Percentiles rank a stretch among this genome's conserved stretches.
Evolutionary conservation across 768 basidiomycete species (phyloP).

Genomic region (Xerocomus brunneocitrinus): DNA sequence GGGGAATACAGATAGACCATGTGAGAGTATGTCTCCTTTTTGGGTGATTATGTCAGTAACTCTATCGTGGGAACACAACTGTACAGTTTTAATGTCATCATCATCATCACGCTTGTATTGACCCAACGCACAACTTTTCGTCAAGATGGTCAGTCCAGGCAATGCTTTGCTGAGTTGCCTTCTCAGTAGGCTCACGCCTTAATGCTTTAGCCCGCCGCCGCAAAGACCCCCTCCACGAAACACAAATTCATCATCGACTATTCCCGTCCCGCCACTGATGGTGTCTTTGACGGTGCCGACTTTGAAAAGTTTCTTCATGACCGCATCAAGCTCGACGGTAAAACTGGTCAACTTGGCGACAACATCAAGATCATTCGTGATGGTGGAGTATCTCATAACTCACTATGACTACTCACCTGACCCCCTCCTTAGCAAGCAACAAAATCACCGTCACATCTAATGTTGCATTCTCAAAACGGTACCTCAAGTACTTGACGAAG

Average conservation of each 20-base stretch:
- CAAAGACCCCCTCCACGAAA: slow-evolving; percentile 52
- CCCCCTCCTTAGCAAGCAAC: slow-evolving; percentile 50
- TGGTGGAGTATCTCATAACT: slow-evolving; percentile 44
- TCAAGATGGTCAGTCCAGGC: slow-evolving; percentile 72
- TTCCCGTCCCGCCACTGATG: slow-evolving; percentile 70
- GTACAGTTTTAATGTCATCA: slow-evolving; percentile 42
- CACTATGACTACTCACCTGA: background rate
- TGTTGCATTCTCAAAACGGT: slow-evolving; percentile 93
- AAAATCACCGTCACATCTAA: slow-evolving; percentile 82
- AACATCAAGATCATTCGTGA: slow-evolving; percentile 82
- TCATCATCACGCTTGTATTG: background rate
- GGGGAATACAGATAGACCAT: slow-evolving; percentile 15
- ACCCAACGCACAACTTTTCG: background rate
- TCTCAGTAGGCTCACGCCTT: slow-evolving; percentile 85
- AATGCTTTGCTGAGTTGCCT: slow-evolving; percentile 85
- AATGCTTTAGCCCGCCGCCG: slow-evolving; percentile 48
- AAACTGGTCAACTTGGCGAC: slow-evolving; percentile 89
- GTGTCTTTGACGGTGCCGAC: slow-evolving; percentile 57
- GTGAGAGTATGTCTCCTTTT: slow-evolving; percentile 13
- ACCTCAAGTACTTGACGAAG: slow-evolving; percentile 98
- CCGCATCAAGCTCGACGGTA: slow-evolving; percentile 90
- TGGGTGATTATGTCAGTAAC: slow-evolving; percentile 9
- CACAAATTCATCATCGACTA: slow-evolving; percentile 85
- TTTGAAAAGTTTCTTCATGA: slow-evolving; percentile 91
- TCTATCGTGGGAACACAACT: slow-evolving; percentile 33